Evolutionary conservation across 768 basidiomycete genomes (phyloP), one percentile per base, ranked within the genome.

Genomic region (Rhizopogon rudus): DNA sequence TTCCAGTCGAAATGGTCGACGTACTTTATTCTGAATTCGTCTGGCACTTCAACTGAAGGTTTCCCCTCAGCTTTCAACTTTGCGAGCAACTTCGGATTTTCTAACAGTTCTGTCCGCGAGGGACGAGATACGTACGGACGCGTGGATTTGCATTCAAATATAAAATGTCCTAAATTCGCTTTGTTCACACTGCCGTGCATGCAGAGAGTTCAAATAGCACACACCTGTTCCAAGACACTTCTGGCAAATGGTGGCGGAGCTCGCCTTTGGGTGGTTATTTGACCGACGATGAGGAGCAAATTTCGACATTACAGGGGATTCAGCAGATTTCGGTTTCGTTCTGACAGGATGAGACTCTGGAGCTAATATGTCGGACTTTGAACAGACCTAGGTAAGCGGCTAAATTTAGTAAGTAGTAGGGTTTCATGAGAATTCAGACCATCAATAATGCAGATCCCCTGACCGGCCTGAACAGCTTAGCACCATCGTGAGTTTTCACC

Each of bases 61-160:
- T 86, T 84, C 9, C 86, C 87, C 7, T 85, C 82, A 0, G 77
- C 74, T 68, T 82, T 87, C 40, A 88, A 69, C 68, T 90, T 90
- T 3, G 84, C 79, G 7, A 87, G 72, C 2, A 82, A 48, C 22
- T 71, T 76, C 3, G 92, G 92, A 53, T 91, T 90, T 63, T 93
- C 88, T 14, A 98, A 80, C 68, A 87, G 84, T 62, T 93, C 81
- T 2, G 91, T 91, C 41, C 93, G 82, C 37, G 92, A 93, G 2
- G 94, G 94, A n/a, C 95, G 80, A 10, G 91, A 83, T 40, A 92
- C 77, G 67, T 97, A 98, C 25, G 92, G 90, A 2, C 88, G 79
- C 20, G 80, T 62, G 16, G 79, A 78, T 71, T 91, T 92, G 80
- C 95, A 98, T 73, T 97, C 82, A 65, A 87, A 98, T 12, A 85